Evolutionary conservation across 2,329 filamentous ascomycete species (phyloP), one percentile per base, ranked within the genome.

Genomic region (Penicillium aurantiogriseum): DNA sequence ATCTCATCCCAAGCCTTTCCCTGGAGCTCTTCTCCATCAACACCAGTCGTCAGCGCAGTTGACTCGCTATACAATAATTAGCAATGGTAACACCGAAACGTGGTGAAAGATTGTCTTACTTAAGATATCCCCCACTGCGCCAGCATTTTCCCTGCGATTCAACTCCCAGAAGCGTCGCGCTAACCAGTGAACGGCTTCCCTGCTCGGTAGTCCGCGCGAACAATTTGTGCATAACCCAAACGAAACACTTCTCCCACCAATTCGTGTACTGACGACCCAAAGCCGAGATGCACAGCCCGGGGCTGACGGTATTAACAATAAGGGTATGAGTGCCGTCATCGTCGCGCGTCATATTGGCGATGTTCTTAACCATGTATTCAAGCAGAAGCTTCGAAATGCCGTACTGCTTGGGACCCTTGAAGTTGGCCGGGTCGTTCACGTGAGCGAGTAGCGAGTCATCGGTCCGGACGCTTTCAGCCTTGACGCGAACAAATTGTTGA

Each of bases 141-240:
- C 76, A 80, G 61, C 74, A 76, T 59, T 70, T 71, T 2, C 79
- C 78, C 54, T 80, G 74, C 9, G 72, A 74, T 45, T 80, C 76
- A 5, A 69, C 63, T 0, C 78, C 78, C 29, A 77, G 69, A 31
- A 74, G 64, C 6, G 76, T 76, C 2, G 74, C 78, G 49, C 73
- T 74, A 17, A 79, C 74, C 23, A 80, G 66, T 5, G 74, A 72
- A 36, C 79, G 73, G 51, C 76, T 77, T 0, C 79, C 78, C 48
- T 78, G 70, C 54, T 79, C 77, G 1, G 78, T 64, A 7, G 73
- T 76, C 13, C 78, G 72, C 5, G 74, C 77, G 61, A 79, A 74
- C 5, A 79, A 56, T 44, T 58, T 68, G 51, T 71, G 72, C 53
- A 77, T 58, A 17, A 77, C 21, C 66, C 71, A 74, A 2, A 73